Percentiles rank a stretch among this genome's conserved stretches.
Evolutionary conservation across 2,329 filamentous ascomycete species (phyloP).

Genomic region (Aspergillus cejpii): DNA sequence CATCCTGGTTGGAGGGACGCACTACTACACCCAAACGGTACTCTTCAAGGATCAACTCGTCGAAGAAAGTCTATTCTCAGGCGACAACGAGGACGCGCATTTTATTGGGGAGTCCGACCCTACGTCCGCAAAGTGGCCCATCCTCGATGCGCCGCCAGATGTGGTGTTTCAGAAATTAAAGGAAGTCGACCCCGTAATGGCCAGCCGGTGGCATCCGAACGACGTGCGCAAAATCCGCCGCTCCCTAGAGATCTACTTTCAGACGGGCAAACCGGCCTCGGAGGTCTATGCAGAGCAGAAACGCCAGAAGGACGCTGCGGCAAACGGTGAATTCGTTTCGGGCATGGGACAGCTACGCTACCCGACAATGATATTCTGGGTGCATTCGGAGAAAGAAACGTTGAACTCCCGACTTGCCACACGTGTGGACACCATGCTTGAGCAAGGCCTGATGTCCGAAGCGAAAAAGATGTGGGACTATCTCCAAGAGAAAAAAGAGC

Average conservation of each 20-base stretch:
- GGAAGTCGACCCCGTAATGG: constrained; percentile 84
- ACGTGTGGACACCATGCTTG: constrained; percentile 79
- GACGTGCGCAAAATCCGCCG: constrained; percentile 83
- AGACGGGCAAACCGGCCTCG: constrained; percentile 73
- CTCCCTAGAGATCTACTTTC: constrained; percentile 82
- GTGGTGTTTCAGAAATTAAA: constrained; percentile 64
- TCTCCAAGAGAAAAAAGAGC: constrained; percentile 39
- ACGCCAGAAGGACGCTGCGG: constrained; percentile 20
- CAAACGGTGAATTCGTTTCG: constrained; percentile 15
- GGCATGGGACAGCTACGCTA: constrained; percentile 42
- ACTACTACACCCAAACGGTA: constrained; percentile 88
- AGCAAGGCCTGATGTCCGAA: constrained; percentile 57
- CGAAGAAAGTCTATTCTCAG: constrained; percentile 24
- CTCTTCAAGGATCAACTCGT: constrained; percentile 70
- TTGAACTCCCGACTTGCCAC: constrained; percentile 65
- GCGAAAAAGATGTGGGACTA: constrained; percentile 50
- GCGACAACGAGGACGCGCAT: constrained; percentile 24
- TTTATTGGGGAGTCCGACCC: constrained; percentile 11
- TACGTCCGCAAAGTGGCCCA: constrained; percentile 51
- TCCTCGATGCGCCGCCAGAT: constrained; percentile 65
- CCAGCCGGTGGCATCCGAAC: constrained; percentile 85
- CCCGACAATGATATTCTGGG: constrained; percentile 72
- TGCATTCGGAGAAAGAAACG: constrained; percentile 64
- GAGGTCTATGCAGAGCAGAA: constrained; percentile 80
- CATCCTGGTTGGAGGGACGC: constrained; percentile 87